A percentile compares a stretch with the other conserved stretches of the same genome.
These are phyloP conservation scores for Colletotrichum sp. DNA, from an alignment of 2,329 filamentous ascomycete genomes.

Conservation along the genomic window DNA sequence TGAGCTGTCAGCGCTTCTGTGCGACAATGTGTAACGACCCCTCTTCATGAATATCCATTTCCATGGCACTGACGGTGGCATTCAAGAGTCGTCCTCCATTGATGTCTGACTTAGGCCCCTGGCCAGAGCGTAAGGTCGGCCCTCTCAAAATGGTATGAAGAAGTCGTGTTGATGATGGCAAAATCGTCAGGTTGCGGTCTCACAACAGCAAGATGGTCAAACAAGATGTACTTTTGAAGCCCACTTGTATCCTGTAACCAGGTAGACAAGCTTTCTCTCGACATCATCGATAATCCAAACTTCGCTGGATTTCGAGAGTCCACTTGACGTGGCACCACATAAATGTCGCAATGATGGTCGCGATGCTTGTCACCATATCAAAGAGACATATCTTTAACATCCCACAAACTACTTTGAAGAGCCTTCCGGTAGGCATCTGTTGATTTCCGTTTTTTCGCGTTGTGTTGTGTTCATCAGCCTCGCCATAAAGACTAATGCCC, in stretches of 20 bases:
- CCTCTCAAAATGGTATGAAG: not conserved
- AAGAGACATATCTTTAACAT: not conserved
- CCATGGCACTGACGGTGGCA: not conserved
- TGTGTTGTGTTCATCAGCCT: not conserved
- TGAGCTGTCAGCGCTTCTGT: not conserved
- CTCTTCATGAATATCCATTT: not conserved
- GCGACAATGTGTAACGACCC: not conserved
- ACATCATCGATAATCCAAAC: not conserved
- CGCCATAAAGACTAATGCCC: not conserved
- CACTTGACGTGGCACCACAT: not conserved
- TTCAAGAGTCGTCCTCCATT: not conserved
- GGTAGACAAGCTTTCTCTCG: not conserved
- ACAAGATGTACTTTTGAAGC: not conserved
- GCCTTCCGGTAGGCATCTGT: not conserved
- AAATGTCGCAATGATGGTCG: not conserved
- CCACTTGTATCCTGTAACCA: not conserved
- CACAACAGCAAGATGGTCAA: not conserved
- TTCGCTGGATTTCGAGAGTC: not conserved
- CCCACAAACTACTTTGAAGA: not conserved
- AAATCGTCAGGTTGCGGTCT: not conserved
- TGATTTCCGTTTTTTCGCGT: not conserved
- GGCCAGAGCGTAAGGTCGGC: not conserved
- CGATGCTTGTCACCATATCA: not conserved
- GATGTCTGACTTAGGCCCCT: not conserved
- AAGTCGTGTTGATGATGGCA: not conserved